phyloP scores from a whole-genome alignment of 352 stramenopile genomes.

The Globisporangium camurandrum region DNA sequence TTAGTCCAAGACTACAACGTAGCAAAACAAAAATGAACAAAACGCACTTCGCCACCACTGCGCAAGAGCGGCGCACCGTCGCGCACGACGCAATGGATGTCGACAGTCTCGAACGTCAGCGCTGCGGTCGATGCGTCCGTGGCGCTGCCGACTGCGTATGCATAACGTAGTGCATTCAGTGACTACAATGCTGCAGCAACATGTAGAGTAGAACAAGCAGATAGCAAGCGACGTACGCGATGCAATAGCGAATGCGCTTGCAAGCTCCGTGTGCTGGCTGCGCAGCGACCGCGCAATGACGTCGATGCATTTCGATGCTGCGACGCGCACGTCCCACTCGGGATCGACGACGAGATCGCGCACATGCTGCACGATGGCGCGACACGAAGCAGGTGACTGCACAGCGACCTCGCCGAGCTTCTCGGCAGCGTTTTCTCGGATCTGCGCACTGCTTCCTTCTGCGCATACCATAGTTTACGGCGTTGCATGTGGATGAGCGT shows the following conservation, averaged over 20 bases:
- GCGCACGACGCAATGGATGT: slow-evolving; percentile 44
- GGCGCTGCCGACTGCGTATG: slow-evolving; percentile 29
- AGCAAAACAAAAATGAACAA: not conserved
- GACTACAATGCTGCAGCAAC: no score
- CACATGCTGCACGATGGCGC: slow-evolving; percentile 24
- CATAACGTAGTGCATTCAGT: no score
- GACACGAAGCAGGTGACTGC: slow-evolving; percentile 18
- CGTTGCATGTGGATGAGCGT: not conserved
- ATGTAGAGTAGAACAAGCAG: not conserved
- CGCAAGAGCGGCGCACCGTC: slow-evolving; percentile 61
- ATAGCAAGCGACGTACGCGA: slow-evolving; percentile 24
- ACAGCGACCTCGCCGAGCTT: slow-evolving; percentile 56
- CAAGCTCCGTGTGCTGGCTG: slow-evolving; percentile 14
- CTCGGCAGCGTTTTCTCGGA: slow-evolving; percentile 64
- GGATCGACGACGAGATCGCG: slow-evolving; percentile 34
- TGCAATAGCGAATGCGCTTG: slow-evolving; percentile 29
- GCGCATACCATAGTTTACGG: not conserved
- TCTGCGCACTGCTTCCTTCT: slow-evolving; percentile 68
- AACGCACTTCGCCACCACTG: slow-evolving; percentile 62
- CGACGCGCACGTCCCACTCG: slow-evolving; percentile 72
- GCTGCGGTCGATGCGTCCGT: slow-evolving; percentile 24
- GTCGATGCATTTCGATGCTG: slow-evolving; percentile 52
- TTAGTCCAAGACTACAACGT: not conserved
- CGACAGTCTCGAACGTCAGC: slow-evolving; percentile 49
- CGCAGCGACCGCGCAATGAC: slow-evolving; percentile 40